Evolutionary conservation across 768 basidiomycete species (phyloP).

Genomic region (Collybia mongolica): DNA sequence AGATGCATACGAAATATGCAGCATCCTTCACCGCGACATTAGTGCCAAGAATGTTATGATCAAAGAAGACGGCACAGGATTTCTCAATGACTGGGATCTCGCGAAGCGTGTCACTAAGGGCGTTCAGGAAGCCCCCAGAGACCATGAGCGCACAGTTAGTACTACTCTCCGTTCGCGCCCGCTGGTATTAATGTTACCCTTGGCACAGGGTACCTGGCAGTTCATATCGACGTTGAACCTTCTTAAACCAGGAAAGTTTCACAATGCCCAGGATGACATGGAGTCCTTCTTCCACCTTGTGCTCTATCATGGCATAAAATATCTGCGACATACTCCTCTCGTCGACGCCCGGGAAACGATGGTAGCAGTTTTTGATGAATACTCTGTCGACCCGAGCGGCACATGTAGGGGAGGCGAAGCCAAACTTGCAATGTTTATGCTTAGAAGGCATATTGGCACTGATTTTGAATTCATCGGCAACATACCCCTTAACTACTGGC

Average conservation of each 20-base stretch:
- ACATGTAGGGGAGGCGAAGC: not conserved
- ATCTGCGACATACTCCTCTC: not conserved
- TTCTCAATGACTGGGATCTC: slow-evolving; percentile 6
- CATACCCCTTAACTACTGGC: not conserved
- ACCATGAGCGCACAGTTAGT: not conserved
- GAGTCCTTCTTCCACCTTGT: slow-evolving; percentile 1
- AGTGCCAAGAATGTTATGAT: slow-evolving; percentile 3
- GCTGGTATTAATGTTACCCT: not conserved
- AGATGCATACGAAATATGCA: slow-evolving; percentile 1
- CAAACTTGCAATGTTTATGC: not conserved
- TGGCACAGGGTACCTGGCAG: slow-evolving; percentile 3
- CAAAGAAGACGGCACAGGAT: not conserved
- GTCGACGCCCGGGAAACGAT: not conserved
- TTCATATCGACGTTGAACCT: slow-evolving; percentile 4
- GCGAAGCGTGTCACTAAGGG: not conserved
- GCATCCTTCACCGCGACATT: slow-evolving; percentile 2
- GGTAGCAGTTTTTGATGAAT: not conserved
- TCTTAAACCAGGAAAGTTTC: not conserved
- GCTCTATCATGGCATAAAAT: not conserved
- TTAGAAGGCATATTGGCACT: not conserved
- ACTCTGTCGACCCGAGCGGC: not conserved
- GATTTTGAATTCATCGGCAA: slow-evolving; percentile 1
- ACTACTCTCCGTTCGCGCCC: not conserved
- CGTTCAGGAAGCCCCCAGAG: not conserved
- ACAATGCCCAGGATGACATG: not conserved